These are phyloP conservation scores for Microsporum ferrugineum DNA, from an alignment of 2,329 filamentous ascomycete species.

Conservation along the genomic window DNA sequence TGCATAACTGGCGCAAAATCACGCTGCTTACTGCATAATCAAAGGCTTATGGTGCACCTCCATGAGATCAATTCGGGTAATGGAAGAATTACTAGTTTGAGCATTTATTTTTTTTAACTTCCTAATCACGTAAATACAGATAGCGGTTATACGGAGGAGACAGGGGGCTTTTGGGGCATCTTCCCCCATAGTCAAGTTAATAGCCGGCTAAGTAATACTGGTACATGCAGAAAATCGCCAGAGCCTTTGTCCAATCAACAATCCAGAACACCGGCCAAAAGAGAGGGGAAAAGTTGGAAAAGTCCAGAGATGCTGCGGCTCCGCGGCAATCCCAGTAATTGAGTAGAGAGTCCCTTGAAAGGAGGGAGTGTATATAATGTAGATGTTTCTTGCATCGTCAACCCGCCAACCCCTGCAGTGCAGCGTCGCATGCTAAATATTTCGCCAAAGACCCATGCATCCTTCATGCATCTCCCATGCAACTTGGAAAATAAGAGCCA, in stretches of 20 bases:
- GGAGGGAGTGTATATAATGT: neutral
- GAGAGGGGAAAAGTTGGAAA: neutral
- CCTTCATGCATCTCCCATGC: neutral
- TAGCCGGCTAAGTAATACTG: neutral
- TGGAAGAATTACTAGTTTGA: neutral
- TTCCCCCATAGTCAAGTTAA: neutral
- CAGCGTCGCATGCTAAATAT: neutral
- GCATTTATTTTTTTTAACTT: neutral
- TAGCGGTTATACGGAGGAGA: neutral
- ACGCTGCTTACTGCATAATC: neutral
- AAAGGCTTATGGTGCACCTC: neutral
- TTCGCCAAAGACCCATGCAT: neutral
- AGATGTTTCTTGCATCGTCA: neutral
- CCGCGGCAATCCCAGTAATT: neutral
- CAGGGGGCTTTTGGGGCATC: neutral
- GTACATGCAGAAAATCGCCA: neutral
- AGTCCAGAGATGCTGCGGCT: neutral
- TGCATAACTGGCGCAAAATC: neutral
- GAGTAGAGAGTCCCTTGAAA: conserved; percentile 1
- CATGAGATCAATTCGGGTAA: neutral
- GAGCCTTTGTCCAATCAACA: neutral
- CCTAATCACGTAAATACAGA: neutral
- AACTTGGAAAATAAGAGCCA: neutral
- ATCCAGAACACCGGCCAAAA: neutral
- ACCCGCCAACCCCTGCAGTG: neutral